Conservation (phyloP, 2,329 filamentous ascomycete species). For the Cladosporium sp. region DNA sequence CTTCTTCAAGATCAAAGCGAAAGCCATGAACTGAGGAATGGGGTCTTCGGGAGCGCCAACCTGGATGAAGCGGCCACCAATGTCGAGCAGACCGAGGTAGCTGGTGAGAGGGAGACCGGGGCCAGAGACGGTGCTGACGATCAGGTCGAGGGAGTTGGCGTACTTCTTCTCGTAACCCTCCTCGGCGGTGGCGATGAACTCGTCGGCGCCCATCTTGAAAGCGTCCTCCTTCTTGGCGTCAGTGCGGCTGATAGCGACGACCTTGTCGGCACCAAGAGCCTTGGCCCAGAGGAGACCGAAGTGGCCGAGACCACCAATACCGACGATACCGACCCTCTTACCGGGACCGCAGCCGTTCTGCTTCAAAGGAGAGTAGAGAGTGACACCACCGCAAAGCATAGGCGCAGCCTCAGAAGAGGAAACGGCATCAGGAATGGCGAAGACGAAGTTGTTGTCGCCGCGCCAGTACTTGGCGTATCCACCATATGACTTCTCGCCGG, state of each 20-base stretch:
- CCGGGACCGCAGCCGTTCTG: conserved; percentile 64
- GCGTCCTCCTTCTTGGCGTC: conserved; percentile 56
- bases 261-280: conserved; percentile 63
- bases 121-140: conserved; percentile 54
- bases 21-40: conserved; percentile 51
- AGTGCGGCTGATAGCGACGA: conserved; percentile 60
- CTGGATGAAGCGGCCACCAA: conserved; percentile 59
- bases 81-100: conserved; percentile 57
- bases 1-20: conserved; percentile 54
- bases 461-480: conserved; percentile 54
- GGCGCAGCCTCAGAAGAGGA: conserved; percentile 54
- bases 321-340: conserved; percentile 52
- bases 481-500: conserved; percentile 61
- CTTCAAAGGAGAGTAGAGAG: conserved; percentile 64
- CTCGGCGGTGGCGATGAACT: conserved; percentile 50
- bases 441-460: conserved; percentile 53
- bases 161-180: conserved; percentile 57
- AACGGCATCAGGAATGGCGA: conserved; percentile 50
- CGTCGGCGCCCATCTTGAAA: conserved; percentile 56
- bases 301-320: conserved; percentile 66
- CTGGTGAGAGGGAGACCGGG: conserved; percentile 58
- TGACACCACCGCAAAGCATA: conserved; percentile 73
- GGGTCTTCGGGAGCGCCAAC: conserved; percentile 60
- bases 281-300: conserved; percentile 66
- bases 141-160: conserved; percentile 50